Evolutionary conservation across 75 land plant species (phyloP).

Genomic region (Cryptomeria japonica): DNA sequence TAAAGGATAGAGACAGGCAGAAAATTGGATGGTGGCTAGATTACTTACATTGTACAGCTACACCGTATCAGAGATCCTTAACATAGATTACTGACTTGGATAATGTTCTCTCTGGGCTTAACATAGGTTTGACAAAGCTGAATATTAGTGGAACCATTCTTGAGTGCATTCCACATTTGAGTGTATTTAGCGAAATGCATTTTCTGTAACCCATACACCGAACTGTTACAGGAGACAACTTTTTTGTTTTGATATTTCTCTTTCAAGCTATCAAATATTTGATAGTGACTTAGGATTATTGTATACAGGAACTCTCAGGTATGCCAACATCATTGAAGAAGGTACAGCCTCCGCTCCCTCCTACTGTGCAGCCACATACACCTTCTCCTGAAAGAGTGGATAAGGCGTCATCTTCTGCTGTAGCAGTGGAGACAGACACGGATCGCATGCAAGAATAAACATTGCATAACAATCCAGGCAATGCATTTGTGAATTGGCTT

Average conservation of each 20-base stretch:
- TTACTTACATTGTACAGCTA: not conserved
- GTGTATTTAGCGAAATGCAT: not conserved
- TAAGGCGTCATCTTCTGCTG: constrained; percentile 57
- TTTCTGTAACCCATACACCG: not conserved
- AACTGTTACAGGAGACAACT: not conserved
- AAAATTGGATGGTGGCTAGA: not conserved
- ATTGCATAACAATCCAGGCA: not conserved
- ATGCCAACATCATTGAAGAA: constrained; percentile 54
- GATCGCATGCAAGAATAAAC: constrained; percentile 6
- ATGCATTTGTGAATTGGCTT: not conserved
- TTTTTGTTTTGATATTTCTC: not conserved
- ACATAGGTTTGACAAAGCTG: not conserved
- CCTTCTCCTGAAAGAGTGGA: constrained; percentile 45
- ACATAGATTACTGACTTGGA: not conserved
- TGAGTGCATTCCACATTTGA: not conserved
- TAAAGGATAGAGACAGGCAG: not conserved
- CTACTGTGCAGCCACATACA: constrained; percentile 11
- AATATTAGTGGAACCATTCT: not conserved
- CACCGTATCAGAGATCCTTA: not conserved
- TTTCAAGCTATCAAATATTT: constrained; percentile 3
- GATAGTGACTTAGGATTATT: not conserved
- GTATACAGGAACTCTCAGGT: constrained; percentile 60
- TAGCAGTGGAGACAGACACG: constrained; percentile 28
- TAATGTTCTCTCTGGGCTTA: not conserved
- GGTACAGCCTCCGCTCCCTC: constrained; percentile 18